Evolutionary conservation across 306 rosid species (phyloP).

Genomic region (Vicia villosa): DNA sequence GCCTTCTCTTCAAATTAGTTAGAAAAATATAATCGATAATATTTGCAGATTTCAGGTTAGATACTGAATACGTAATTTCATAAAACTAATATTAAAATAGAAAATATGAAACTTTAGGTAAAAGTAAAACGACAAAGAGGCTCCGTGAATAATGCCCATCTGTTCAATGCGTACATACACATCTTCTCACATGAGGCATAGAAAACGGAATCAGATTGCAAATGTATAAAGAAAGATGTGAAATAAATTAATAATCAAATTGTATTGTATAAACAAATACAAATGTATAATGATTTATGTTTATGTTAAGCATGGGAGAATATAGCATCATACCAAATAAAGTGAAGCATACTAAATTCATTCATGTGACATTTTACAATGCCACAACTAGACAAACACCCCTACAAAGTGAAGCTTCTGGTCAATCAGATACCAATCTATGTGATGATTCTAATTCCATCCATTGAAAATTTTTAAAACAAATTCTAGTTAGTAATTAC

Average conservation of each 20-base stretch:
- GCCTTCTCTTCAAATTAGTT: too few relatives aligned
- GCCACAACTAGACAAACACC: constrained; percentile 24
- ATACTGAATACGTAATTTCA: too few relatives aligned
- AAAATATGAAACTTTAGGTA: too few relatives aligned
- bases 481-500: too few relatives aligned
- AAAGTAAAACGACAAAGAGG: too few relatives aligned
- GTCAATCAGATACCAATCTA: constrained; percentile 15
- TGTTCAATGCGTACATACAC: background rate
- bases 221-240: background rate
- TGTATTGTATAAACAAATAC: background rate
- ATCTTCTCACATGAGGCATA: background rate
- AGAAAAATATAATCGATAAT: too few relatives aligned
- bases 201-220: background rate
- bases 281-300: background rate
- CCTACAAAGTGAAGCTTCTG: background rate
- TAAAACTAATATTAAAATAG: too few relatives aligned
- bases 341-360: background rate
- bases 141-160: background rate
- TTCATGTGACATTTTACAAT: constrained; percentile 41
- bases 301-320: background rate
- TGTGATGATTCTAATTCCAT: too few relatives aligned
- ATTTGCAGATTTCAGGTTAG: too few relatives aligned
- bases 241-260: background rate
- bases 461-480: too few relatives aligned
- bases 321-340: background rate